A percentile compares a stretch with the other conserved stretches of the same genome.
Evolutionary conservation across 2,329 filamentous ascomycete species (phyloP).

Genomic region (Paecilomyces fulvus): DNA sequence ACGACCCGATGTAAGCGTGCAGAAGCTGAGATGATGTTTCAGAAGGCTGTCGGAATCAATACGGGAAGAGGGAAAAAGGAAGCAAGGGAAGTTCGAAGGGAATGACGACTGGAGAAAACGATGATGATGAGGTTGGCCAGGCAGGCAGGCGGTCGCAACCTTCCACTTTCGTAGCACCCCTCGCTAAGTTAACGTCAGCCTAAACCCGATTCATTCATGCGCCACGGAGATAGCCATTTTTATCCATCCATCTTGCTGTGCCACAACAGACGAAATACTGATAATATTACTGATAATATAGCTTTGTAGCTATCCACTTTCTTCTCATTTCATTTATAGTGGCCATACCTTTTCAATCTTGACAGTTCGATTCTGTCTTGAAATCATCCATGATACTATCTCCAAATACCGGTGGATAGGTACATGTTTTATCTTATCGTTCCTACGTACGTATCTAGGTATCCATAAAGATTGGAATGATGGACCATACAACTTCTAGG

Average conservation of each 20-base stretch:
- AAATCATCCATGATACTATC: too few relatives aligned
- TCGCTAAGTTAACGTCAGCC: conserved; percentile 7
- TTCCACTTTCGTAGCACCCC: conserved; percentile 3
- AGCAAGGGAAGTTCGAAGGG: neutral
- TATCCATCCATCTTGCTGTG: neutral
- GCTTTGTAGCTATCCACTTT: neutral
- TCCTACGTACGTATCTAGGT: too few relatives aligned
- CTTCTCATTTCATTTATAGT: neutral
- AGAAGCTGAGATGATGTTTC: neutral
- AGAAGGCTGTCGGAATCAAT: neutral
- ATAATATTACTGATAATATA: too few relatives aligned
- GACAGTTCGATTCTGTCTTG: too few relatives aligned
- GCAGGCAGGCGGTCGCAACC: conserved; percentile 3
- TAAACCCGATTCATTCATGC: conserved; percentile 3
- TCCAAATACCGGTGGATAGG: too few relatives aligned
- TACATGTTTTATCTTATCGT: too few relatives aligned
- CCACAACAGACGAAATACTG: neutral
- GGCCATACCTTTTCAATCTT: neutral
- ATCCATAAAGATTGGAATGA: too few relatives aligned
- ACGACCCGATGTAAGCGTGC: neutral
- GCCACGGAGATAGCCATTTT: neutral
- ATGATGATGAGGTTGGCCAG: conserved; percentile 3
- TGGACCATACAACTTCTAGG: too few relatives aligned
- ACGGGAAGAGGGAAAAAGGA: neutral
- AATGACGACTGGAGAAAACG: conserved; percentile 3